Conservation (phyloP, 106 monocot species). For the Dendrobium nobile region DNA sequence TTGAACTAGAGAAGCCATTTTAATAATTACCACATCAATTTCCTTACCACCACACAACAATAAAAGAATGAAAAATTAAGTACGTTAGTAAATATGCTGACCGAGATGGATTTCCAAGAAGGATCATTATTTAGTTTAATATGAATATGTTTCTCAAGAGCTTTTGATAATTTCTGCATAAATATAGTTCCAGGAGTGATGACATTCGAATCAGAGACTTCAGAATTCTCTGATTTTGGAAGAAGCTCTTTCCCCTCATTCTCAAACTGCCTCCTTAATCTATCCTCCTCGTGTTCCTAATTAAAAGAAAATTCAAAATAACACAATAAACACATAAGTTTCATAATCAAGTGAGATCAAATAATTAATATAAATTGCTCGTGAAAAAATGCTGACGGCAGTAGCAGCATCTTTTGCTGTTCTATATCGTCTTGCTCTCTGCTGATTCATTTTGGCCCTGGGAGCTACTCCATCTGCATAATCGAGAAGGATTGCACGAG, state of each 20-base stretch:
- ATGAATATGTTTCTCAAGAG: constrained; percentile 44
- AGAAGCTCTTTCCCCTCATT: too few species aligned
- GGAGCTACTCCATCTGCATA: constrained; percentile 60
- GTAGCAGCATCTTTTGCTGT: constrained; percentile 42
- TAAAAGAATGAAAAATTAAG: background rate
- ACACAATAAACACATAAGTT: constrained; percentile 18
- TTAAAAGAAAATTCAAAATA: too few species aligned
- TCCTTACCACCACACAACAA: background rate
- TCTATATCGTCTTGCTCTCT: constrained; percentile 26
- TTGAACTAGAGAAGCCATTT: background rate
- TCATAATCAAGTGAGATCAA: background rate
- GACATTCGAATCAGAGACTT: too few species aligned
- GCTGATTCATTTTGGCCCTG: constrained; percentile 56
- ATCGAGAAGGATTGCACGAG: background rate
- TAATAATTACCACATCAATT: background rate
- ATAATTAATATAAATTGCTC: background rate
- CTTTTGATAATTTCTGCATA: constrained; percentile 39
- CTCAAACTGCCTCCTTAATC: too few species aligned
- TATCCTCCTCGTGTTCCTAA: too few species aligned
- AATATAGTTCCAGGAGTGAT: constrained; percentile 61
- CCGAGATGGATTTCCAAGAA: constrained; percentile 42
- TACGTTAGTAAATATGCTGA: constrained; percentile 4
- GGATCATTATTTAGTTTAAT: constrained; percentile 40
- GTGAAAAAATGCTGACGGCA: constrained; percentile 13
- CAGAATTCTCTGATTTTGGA: too few species aligned